Conservation (phyloP, 441 rosid species). For the Corymbia calophylla region DNA sequence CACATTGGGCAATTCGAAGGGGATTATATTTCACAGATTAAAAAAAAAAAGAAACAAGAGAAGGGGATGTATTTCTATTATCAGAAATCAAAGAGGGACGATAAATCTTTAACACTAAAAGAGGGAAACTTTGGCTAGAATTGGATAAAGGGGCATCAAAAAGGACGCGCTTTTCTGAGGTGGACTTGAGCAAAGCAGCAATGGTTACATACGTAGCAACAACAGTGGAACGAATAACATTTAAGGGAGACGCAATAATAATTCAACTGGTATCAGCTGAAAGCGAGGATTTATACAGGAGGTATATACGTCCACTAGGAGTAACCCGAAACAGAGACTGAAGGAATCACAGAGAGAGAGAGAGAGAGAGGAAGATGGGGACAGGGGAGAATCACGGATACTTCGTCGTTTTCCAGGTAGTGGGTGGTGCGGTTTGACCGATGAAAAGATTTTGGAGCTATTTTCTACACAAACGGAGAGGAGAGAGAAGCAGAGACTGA, state of each 20-base stretch:
- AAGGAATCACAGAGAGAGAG: background rate
- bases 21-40: background rate
- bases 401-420: slow-evolving; percentile 31
- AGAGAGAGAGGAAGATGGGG: background rate
- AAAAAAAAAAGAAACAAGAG: background rate
- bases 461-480: background rate
- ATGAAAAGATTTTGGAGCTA: background rate
- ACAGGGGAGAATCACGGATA: slow-evolving; percentile 54
- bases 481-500: background rate
- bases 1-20: background rate
- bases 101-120: background rate
- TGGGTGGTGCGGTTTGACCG: background rate
- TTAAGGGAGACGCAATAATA: background rate
- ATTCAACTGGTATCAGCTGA: background rate
- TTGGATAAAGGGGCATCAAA: background rate
- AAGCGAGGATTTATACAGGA: background rate
- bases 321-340: background rate
- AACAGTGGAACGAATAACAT: background rate
- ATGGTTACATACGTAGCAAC: background rate
- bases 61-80: background rate
- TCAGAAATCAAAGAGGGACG: background rate
- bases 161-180: background rate
- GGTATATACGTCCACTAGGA: background rate
- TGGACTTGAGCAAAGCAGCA: background rate
- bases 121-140: background rate